These are phyloP conservation scores for Lobosporangium transversale DNA, from an alignment of 192 early-diverging fungal genomes.

Conservation along the genomic window DNA sequence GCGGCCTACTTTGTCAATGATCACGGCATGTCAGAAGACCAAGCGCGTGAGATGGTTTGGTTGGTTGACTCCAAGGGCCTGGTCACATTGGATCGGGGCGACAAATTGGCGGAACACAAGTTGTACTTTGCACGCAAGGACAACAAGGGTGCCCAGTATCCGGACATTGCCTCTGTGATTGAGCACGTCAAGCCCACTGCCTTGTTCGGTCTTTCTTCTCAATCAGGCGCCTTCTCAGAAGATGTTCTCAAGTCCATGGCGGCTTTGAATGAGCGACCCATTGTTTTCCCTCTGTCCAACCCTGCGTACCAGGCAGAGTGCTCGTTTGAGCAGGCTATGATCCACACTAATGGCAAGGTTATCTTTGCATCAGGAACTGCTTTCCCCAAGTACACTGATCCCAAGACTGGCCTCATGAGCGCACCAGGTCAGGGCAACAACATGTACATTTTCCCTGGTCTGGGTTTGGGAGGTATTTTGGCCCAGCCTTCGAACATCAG, in stretches of 20 bases:
- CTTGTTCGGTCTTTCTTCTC: conserved; percentile 88
- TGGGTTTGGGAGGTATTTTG: conserved; percentile 88
- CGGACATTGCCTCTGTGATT: conserved; percentile 76
- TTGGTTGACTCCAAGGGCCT: conserved; percentile 94
- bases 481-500: conserved; percentile 76
- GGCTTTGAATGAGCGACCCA: conserved; percentile 77
- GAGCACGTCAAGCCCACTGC: conserved; percentile 90
- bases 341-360: conserved; percentile 82
- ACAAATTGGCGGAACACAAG: conserved; percentile 85
- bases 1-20: conserved; percentile 82
- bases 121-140: conserved; percentile 88
- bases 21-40: conserved; percentile 76
- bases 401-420: conserved; percentile 62
- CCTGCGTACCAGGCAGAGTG: conserved; percentile 93
- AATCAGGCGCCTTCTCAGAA: conserved; percentile 80
- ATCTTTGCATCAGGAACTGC: conserved; percentile 97
- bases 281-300: conserved; percentile 93
- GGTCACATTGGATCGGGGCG: conserved; percentile 89
- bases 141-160: conserved; percentile 83
- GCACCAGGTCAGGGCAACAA: conserved; percentile 93
- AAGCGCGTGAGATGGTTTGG: conserved; percentile 79
- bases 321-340: conserved; percentile 92
- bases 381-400: conserved; percentile 83
- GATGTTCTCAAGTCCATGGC: conserved; percentile 80
- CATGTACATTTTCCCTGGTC: conserved; percentile 97